Percentiles rank a stretch among this genome's conserved stretches.
Conservation (phyloP, 2,329 filamentous ascomycete species). For the Zalaria sp. region DNA sequence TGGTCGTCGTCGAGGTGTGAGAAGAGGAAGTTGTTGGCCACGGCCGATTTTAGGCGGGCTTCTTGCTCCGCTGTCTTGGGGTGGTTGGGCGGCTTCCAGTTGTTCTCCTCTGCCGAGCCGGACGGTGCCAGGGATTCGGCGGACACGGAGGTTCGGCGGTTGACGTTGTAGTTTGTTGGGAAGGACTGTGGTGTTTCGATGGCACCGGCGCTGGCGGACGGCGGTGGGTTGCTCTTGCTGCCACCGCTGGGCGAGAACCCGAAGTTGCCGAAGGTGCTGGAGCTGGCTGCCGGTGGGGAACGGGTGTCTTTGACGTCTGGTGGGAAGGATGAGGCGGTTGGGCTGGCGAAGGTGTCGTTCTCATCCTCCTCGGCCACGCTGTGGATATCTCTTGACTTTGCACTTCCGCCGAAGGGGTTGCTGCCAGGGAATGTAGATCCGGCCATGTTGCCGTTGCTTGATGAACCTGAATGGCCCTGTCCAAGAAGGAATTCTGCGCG, state of each 20-base stretch:
- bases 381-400: slow-evolving; percentile 27
- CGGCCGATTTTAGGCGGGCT: slow-evolving; percentile 62
- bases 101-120: slow-evolving; percentile 68
- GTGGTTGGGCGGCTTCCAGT: slow-evolving; percentile 79
- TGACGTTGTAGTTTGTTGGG: slow-evolving; percentile 87
- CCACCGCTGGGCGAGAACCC: slow-evolving; percentile 12
- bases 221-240: slow-evolving; percentile 18
- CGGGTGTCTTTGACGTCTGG: slow-evolving; percentile 26
- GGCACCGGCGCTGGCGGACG: slow-evolving; percentile 27
- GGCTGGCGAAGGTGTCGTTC: slow-evolving; percentile 59
- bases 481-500: slow-evolving; percentile 41
- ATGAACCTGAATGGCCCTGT: slow-evolving; percentile 30
- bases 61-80: slow-evolving; percentile 74
- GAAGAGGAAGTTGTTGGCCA: slow-evolving; percentile 86
- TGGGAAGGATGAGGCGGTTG: slow-evolving; percentile 41
- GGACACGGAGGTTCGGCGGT: slow-evolving; percentile 86
- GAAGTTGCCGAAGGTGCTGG: slow-evolving; percentile 20
- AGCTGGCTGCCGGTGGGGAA: slow-evolving; percentile 5
- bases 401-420: slow-evolving; percentile 55
- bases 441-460: slow-evolving; percentile 45
- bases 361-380: slow-evolving; percentile 75
- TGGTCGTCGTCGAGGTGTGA: slow-evolving; percentile 91
- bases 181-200: slow-evolving; percentile 52
- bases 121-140: slow-evolving; percentile 91
- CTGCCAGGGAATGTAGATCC: slow-evolving; percentile 62